Percentiles rank a stretch among this genome's conserved stretches.
Conservation (phyloP, 306 rosid species). For the Benincasa hispida region DNA sequence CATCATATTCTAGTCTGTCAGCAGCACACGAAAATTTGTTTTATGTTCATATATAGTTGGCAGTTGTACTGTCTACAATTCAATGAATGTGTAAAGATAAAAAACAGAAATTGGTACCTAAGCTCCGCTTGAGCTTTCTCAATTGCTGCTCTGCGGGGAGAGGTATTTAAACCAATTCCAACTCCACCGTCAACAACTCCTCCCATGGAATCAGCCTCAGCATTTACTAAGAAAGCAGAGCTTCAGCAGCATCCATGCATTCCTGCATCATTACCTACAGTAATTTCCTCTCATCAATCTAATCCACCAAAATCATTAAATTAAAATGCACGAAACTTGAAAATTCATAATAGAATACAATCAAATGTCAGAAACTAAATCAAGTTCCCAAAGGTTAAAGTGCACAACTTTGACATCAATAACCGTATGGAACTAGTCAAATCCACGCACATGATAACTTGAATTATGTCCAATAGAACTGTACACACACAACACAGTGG, state of each 20-base stretch:
- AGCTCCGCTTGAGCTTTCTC: slow-evolving; percentile 95
- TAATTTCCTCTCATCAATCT: slow-evolving; percentile 31
- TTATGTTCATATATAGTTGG: not conserved
- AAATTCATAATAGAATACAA: not conserved
- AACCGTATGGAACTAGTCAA: not conserved
- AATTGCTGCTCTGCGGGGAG: slow-evolving; percentile 81
- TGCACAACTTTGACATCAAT: not conserved
- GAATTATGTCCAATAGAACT: not conserved
- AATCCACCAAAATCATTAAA: slow-evolving; percentile 11
- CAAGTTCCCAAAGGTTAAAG: not conserved
- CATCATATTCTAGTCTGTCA: slow-evolving; percentile 85
- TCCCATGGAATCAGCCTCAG: slow-evolving; percentile 99
- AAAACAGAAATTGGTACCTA: slow-evolving; percentile 42
- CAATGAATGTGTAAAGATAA: not conserved
- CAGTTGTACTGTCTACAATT: not conserved
- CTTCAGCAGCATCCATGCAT: slow-evolving; percentile 85
- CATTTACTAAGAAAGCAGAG: slow-evolving; percentile 87
- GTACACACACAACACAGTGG: not conserved
- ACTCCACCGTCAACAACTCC: slow-evolving; percentile 98
- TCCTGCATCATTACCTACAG: slow-evolving; percentile 41
- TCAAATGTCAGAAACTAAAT: not conserved
- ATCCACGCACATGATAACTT: not conserved
- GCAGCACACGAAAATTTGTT: slow-evolving; percentile 24
- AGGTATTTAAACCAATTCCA: slow-evolving; percentile 87
- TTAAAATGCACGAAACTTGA: not conserved